Conservation (phyloP, 345 rosid species). For the Bruguiera parviflora region DNA sequence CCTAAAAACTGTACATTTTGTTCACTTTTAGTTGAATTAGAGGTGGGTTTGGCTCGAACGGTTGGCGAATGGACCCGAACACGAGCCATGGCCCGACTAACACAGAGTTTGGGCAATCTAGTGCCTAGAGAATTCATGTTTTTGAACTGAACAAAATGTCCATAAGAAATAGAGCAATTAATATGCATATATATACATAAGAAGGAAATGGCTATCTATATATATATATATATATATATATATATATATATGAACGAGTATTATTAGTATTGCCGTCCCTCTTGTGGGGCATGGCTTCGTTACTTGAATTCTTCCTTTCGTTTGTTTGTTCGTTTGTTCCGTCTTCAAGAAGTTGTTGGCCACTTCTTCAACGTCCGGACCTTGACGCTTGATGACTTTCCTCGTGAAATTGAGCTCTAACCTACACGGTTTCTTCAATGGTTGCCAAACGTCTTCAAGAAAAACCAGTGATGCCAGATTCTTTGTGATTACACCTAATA, state of each 20-base stretch:
- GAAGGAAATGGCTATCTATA: no score
- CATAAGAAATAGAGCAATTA: no score
- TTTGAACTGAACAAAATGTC: neutral
- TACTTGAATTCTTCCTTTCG: slow-evolving; percentile 2
- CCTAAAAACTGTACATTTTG: slow-evolving; percentile 49
- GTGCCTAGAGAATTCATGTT: slow-evolving; percentile 28
- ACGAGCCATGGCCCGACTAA: slow-evolving; percentile 33
- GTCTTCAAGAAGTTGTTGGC: slow-evolving; percentile 24
- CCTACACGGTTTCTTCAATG: neutral
- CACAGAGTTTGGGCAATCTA: slow-evolving; percentile 38
- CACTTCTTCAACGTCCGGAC: slow-evolving; percentile 28
- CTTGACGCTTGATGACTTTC: slow-evolving; percentile 17
- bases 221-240: no score
- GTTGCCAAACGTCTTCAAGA: no score
- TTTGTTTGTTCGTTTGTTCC: slow-evolving; percentile 18
- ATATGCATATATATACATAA: neutral
- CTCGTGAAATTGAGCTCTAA: neutral
- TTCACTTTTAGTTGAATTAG: slow-evolving; percentile 34
- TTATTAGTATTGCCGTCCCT: neutral
- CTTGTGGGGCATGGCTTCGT: neutral
- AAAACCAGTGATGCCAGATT: no score
- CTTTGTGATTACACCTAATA: no score
- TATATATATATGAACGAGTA: no score
- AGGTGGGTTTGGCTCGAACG: slow-evolving; percentile 34
- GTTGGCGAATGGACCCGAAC: slow-evolving; percentile 45